A percentile compares a stretch with the other conserved stretches of the same genome.
These are phyloP conservation scores for Teunomyces barrocoloradensis DNA, from an alignment of 805 yeast species.

Conservation along the genomic window DNA sequence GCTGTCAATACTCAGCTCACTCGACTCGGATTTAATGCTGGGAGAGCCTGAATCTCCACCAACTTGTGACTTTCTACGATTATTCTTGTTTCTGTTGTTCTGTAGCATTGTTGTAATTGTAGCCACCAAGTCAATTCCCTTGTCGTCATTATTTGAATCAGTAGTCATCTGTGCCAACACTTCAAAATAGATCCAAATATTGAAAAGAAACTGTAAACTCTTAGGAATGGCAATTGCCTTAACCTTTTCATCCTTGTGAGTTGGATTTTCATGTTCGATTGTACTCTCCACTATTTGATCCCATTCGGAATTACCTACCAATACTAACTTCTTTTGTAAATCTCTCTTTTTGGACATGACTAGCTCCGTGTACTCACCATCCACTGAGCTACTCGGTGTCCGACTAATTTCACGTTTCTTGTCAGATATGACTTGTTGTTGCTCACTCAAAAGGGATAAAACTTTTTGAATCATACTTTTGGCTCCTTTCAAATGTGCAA, in stretches of 20 bases:
- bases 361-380: constrained; percentile 4
- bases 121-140: constrained; percentile 41
- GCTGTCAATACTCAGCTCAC: constrained; percentile 19
- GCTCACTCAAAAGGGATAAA: constrained; percentile 25
- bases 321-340: constrained; percentile 24
- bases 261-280: constrained; percentile 1
- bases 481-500: constrained; percentile 68
- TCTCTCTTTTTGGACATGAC: constrained; percentile 7
- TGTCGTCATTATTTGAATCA: constrained; percentile 43
- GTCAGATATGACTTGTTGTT: constrained; percentile 14
- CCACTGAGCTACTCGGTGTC: constrained; percentile 7
- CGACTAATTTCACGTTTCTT: constrained; percentile 10
- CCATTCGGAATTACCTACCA: constrained; percentile 35
- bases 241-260: constrained; percentile 5
- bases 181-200: constrained; percentile 68
- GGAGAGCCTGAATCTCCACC: constrained; percentile 7
- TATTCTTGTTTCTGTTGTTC: constrained; percentile 15
- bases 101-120: constrained; percentile 36
- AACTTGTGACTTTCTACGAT: constrained; percentile 1
- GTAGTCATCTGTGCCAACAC: constrained; percentile 66
- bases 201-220: constrained; percentile 51
- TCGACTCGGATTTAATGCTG: constrained; percentile 20
- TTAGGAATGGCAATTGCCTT: constrained; percentile 28
- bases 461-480: constrained; percentile 56
- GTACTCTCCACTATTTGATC: constrained; percentile 20